Evolutionary conservation across 2,329 filamentous ascomycete species (phyloP), one percentile per base, ranked within the genome.

Genomic region (Emericellopsis cladophorae): DNA sequence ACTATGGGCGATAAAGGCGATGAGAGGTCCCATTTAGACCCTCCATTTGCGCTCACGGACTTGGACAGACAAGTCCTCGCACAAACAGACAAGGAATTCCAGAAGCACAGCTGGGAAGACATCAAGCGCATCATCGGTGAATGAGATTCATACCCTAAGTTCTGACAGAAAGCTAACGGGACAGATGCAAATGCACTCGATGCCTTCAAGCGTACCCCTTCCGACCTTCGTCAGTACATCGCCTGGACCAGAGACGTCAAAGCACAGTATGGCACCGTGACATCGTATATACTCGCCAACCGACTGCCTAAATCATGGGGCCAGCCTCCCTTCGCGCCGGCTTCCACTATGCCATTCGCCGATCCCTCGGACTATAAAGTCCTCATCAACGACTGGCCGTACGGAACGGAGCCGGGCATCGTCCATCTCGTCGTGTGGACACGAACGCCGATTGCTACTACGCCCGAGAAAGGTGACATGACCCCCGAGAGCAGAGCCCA

Each of bases 351-450:
- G 22, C 75, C 75, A 9, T 77, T 81, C 46, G 56, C 64, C 21
- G 61, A 73, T 35, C 54, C 66, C 4, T 68, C 67, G 29, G 76
- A 81, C 58, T 80, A 72, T 56, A 78, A 77, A 45, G 81, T 94
- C 40, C 65, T 95, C 36, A 68, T 79, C 55, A 95, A 96, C 53
- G 89, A 95, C 67, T 96, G 88, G 89, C 90, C 90, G 0, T 95
- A 95, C 52, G 88, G 85, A 4, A 64, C 95, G 38, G 67, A 66
- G 1, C 55, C 67, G 0, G 70, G 70, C 41, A 75, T 81, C 49
- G 68, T 80, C n/a, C 90, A 96, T 57, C 74, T 95, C 16, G 86
- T 95, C 24, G 81, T 94, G 34, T 96, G 90, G 90, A 84, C 82
- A 40, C 90, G 93, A 54, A 92, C 90, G 33, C 65, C 70, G 12